A percentile compares a stretch with the other conserved stretches of the same genome.
phyloP scores from a whole-genome alignment of 73 alveolate genomes.

The Paramecium sexaurelia region DNA sequence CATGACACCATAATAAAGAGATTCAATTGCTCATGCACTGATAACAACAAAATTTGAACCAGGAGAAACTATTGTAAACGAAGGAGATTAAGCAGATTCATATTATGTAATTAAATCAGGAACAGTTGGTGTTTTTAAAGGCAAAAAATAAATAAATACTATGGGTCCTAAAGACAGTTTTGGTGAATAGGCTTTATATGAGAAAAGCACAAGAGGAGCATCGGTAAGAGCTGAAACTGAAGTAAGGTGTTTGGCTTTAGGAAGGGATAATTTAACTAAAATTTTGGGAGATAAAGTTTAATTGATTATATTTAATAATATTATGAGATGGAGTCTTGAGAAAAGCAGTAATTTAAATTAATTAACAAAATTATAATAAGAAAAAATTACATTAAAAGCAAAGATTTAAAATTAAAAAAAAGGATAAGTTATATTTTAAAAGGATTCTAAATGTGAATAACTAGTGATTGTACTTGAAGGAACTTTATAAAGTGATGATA shows the following conservation, averaged over 20 bases:
- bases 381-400: constrained; percentile 55
- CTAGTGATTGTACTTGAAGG: constrained; percentile 67
- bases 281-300: constrained; percentile 70
- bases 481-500: neutral
- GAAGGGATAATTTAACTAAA: constrained; percentile 70
- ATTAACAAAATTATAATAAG: constrained; percentile 66
- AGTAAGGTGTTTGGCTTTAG: constrained; percentile 65
- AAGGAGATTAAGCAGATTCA: constrained; percentile 70
- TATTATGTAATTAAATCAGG: constrained; percentile 64
- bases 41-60: constrained; percentile 58
- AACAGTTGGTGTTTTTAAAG: constrained; percentile 54
- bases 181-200: constrained; percentile 73
- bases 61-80: constrained; percentile 54
- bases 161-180: constrained; percentile 61
- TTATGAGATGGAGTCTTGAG: constrained; percentile 67
- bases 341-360: constrained; percentile 39
- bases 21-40: constrained; percentile 60
- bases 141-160: neutral
- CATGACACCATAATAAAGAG: constrained; percentile 63
- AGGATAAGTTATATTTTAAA: constrained; percentile 53
- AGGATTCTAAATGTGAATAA: constrained; percentile 45
- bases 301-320: constrained; percentile 62
- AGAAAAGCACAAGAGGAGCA: constrained; percentile 64
- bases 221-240: constrained; percentile 65
- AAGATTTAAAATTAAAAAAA: constrained; percentile 51